Percentiles rank a stretch among this genome's conserved stretches.
Evolutionary conservation across 805 yeast species (phyloP).

Genomic region (Metschnikowia sp.): DNA sequence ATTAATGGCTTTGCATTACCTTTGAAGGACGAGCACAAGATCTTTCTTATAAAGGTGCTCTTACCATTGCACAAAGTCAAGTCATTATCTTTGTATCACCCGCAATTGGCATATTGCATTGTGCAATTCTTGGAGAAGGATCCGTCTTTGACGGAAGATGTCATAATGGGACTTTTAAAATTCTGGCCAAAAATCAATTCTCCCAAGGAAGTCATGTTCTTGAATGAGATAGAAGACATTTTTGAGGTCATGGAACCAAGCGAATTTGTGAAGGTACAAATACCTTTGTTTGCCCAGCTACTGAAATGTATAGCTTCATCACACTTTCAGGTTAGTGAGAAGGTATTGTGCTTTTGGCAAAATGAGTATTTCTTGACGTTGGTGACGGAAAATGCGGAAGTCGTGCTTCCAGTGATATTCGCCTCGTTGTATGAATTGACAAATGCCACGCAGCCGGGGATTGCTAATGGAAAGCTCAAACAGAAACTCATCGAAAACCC

Average conservation of each 20-base stretch:
- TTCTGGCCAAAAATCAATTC: constrained; percentile 97
- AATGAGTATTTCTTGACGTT: constrained; percentile 89
- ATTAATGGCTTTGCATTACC: constrained; percentile 98
- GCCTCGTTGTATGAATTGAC: constrained; percentile 86
- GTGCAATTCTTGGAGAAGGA: constrained; percentile 96
- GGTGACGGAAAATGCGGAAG: constrained; percentile 90
- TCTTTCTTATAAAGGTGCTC: constrained; percentile 79
- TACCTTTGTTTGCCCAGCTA: constrained; percentile 89
- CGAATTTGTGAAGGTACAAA: constrained; percentile 87
- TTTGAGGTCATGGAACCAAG: constrained; percentile 93
- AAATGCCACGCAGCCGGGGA: constrained; percentile 43
- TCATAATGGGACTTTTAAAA: constrained; percentile 86
- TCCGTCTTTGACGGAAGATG: constrained; percentile 88
- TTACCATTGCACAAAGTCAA: constrained; percentile 92
- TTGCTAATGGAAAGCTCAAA: constrained; percentile 38
- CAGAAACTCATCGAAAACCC: constrained; percentile 39
- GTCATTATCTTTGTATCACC: constrained; percentile 85
- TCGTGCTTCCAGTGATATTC: constrained; percentile 86
- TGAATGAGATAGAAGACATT: constrained; percentile 94
- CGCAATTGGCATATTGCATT: constrained; percentile 94
- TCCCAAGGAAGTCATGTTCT: constrained; percentile 93
- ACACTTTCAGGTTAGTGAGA: constrained; percentile 96
- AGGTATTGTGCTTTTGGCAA: constrained; percentile 90
- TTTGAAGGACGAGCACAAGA: constrained; percentile 93
- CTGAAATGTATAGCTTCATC: constrained; percentile 92